Evolutionary conservation across 495 filamentous ascomycete genomes (phyloP).

Genomic region (Annulohypoxylon maeteangense): DNA sequence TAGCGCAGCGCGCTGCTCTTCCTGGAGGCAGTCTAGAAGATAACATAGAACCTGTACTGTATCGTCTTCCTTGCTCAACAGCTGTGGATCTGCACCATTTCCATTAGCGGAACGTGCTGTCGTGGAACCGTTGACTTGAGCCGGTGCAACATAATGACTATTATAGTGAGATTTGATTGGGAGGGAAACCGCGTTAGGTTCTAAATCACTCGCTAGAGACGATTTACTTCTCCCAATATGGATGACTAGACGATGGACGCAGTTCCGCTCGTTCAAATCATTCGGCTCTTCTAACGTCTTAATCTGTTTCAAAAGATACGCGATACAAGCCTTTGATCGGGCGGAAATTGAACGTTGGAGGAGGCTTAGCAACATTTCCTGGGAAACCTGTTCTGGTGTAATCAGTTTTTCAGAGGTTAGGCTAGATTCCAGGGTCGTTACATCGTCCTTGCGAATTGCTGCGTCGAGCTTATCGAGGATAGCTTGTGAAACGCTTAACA

Average conservation of each 20-base stretch:
- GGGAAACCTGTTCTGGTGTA: conserved; percentile 62
- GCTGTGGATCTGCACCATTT: conserved; percentile 61
- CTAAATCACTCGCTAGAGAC: conserved; percentile 60
- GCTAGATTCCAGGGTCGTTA: conserved; percentile 65
- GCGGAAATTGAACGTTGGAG: conserved; percentile 85
- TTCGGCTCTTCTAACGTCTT: conserved; percentile 82
- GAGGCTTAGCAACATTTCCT: conserved; percentile 77
- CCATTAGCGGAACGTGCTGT: conserved; percentile 57
- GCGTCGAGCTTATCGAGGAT: conserved; percentile 79
- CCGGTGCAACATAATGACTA: conserved; percentile 69
- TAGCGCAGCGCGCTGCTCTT: conserved; percentile 74
- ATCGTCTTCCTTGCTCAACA: conserved; percentile 75
- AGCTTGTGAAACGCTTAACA: conserved; percentile 72
- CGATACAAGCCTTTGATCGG: conserved; percentile 72
- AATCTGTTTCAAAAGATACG: conserved; percentile 72
- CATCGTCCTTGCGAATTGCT: conserved; percentile 80
- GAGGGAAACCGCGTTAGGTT: conserved; percentile 58
- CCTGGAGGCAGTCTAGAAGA: conserved; percentile 75
- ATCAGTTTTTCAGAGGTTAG: conserved; percentile 67
- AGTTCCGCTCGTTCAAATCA: conserved; percentile 93
- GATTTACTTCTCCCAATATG: conserved; percentile 84
- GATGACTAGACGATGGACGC: conserved; percentile 90
- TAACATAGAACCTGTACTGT: conserved; percentile 78
- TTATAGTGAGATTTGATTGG: conserved; percentile 72
- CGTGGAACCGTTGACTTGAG: conserved; percentile 69